Evolutionary conservation across 2,329 filamentous ascomycete genomes (phyloP).

Genomic region (Xylariaceae sp.): DNA sequence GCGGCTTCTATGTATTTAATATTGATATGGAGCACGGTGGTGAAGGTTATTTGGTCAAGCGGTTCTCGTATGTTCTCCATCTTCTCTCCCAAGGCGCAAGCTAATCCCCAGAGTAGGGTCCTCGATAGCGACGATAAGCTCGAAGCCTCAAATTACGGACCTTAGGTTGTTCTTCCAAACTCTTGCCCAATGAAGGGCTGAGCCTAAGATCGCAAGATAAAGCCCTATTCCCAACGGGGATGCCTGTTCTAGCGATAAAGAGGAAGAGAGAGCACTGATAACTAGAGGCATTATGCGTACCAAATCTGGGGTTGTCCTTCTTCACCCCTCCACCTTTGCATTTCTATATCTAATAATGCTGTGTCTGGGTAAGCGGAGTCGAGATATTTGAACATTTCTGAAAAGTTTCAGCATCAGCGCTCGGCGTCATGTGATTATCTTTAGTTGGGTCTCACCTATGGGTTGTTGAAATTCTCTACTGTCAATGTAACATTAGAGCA

Average conservation of each 20-base stretch:
- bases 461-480: background rate
- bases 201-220: too few relatives aligned
- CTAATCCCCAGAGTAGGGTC: conserved; percentile 46
- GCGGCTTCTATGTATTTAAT: conserved; percentile 92
- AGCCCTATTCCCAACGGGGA: too few relatives aligned
- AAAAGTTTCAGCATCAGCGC: conserved; percentile 26
- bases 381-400: conserved; percentile 5
- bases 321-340: background rate
- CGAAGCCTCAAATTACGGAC: conserved; percentile 54
- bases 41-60: conserved; percentile 87
- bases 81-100: background rate
- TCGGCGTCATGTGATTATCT: conserved; percentile 17
- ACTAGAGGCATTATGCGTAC: conserved; percentile 18
- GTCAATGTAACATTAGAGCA: background rate
- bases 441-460: conserved; percentile 1
- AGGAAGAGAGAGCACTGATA: conserved; percentile 15
- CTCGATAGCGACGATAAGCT: conserved; percentile 62
- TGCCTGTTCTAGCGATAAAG: too few relatives aligned
- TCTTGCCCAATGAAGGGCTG: too few relatives aligned
- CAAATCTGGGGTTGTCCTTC: background rate
- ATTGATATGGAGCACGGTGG: conserved; percentile 95
- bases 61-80: conserved; percentile 77
- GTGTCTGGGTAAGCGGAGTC: conserved; percentile 7
- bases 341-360: background rate
- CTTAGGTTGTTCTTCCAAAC: too few relatives aligned